Evolutionary conservation across 768 basidiomycete genomes (phyloP).

Genomic region (Lenzites betulinus): DNA sequence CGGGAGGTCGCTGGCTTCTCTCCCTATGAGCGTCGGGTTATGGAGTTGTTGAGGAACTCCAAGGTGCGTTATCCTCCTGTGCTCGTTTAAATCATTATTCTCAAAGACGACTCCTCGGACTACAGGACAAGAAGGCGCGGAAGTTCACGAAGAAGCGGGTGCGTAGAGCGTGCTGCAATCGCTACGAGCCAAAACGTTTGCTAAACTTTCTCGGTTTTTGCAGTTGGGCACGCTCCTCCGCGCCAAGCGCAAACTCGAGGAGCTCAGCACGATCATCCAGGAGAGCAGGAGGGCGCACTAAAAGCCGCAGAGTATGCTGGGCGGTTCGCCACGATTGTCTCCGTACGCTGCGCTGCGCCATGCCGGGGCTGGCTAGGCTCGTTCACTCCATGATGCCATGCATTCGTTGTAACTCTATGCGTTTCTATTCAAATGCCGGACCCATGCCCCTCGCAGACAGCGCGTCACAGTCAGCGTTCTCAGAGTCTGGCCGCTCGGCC

Average conservation of each 20-base stretch:
- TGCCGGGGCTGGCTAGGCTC: constrained; percentile 15
- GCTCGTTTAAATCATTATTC: not conserved
- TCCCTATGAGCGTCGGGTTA: constrained; percentile 95
- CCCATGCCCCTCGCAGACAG: constrained; percentile 8
- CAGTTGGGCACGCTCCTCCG: constrained; percentile 97
- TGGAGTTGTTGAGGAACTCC: constrained; percentile 98
- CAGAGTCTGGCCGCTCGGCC: not conserved
- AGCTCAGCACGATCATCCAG: constrained; percentile 88
- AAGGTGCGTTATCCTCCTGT: constrained; percentile 58
- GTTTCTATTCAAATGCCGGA: constrained; percentile 20
- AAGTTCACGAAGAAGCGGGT: constrained; percentile 99
- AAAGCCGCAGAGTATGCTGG: constrained; percentile 18
- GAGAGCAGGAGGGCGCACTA: constrained; percentile 81
- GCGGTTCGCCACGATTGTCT: constrained; percentile 8
- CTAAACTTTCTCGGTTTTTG: constrained; percentile 5
- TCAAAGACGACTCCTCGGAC: not conserved
- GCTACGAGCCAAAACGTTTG: not conserved
- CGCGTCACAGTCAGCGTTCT: not conserved
- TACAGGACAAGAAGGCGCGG: constrained; percentile 96
- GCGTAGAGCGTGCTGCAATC: constrained; percentile 35
- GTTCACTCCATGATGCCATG: constrained; percentile 28
- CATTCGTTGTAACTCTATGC: constrained; percentile 30
- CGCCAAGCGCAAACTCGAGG: constrained; percentile 98
- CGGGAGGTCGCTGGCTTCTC: constrained; percentile 98
- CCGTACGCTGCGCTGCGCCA: constrained; percentile 13